Evolutionary conservation across 2,329 filamentous ascomycete genomes (phyloP), one percentile per base, ranked within the genome.

Genomic region (Fusarium sacchari): DNA sequence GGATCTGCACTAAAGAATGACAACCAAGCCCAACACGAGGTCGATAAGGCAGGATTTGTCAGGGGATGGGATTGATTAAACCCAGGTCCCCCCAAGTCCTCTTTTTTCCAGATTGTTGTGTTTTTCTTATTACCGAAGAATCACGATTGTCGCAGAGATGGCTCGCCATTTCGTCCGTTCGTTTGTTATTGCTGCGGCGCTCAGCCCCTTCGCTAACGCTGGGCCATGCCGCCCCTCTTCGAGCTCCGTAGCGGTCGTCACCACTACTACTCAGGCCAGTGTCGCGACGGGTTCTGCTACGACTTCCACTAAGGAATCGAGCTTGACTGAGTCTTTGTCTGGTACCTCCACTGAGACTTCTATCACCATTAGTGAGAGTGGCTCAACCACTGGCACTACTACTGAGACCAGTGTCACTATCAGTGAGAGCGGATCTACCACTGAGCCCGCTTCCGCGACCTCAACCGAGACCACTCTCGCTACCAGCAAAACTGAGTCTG

Each of bases 131-230:
- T 40, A 28, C 24, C 32, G 5, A 11, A n/a, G 39, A 44, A n/a
- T 40, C 36, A 36, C 20, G 30, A n/a, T 34, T 22, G 14, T 37
- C 24, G 24, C 5, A 52, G 61, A 66, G 32, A 66, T 67, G 64
- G 61, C 62, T 66, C 60, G 55, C 30, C 67, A 40, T 71, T 36
- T 71, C 37, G 66, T 71, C 30, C 66, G 18, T 42, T 70, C 67
- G 55, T 56, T 71, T 44, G 26, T 71, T 1, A 11, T 71, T 34
- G 40, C 67, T 40, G 47, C 55, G 26, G 55, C 37, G 39, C 66
- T 71, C 14, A 32, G 55, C 40, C 56, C 67, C 3, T 34, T 71
- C 34, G 66, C 36, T 42, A 20, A 42, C 22, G 67, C 67, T 11
- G 66, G 67, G 39, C 67, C 66, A 43, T 71, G 67, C 15, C 66